Base-by-base conservation (phyloP, 805 yeast genomes). In the Yamadazyma nakazawae region DNA sequence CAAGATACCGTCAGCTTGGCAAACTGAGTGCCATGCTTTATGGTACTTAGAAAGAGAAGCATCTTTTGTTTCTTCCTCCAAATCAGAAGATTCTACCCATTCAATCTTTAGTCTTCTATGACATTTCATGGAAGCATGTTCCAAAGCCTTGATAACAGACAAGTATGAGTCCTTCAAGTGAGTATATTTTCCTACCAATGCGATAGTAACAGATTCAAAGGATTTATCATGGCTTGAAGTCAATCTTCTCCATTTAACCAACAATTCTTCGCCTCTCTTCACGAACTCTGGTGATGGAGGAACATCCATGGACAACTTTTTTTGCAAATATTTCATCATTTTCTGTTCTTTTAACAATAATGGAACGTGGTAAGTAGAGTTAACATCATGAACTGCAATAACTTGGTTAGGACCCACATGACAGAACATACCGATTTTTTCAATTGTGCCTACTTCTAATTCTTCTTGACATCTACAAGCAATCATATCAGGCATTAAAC, bases 331-430 rank as follows among this genome's bases (percentile, higher is more conserved):
- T 53, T 81, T 75, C 72, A 88, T 78, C 79, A 91, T 78, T 56
- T 80, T 84, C 75, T 92, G 97, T 64, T 92, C 91, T 59, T 84
- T 80, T 59, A 94, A 79, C 64, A 94, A 75, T 54, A 94, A 76
- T 40, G 99, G 99, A 59, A 94, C 98, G 65, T 94, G 99, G 68
- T 94, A 94, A 40, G 98, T 92, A 11, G 97, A 88, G 74, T 87
- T 88, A 58, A 94, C 96, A 68, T 94, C 99, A 63, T 91, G 96
- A 46, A 94, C 96, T 42, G 96, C 97, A 56, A 94, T 79, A 40
- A 94, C 98, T 75, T 95, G 98, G 48, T 92, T 90, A n/a, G 96
- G 88, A 26, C 97, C 97, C 57, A 94, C 99, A 63, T 94, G 98
- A 69, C 98, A 92, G 73, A 94, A 94, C 98, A 94, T 94, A 49